Base-by-base conservation (phyloP, 2,329 filamentous ascomycete genomes). In the Hypoxylon sp. region DNA sequence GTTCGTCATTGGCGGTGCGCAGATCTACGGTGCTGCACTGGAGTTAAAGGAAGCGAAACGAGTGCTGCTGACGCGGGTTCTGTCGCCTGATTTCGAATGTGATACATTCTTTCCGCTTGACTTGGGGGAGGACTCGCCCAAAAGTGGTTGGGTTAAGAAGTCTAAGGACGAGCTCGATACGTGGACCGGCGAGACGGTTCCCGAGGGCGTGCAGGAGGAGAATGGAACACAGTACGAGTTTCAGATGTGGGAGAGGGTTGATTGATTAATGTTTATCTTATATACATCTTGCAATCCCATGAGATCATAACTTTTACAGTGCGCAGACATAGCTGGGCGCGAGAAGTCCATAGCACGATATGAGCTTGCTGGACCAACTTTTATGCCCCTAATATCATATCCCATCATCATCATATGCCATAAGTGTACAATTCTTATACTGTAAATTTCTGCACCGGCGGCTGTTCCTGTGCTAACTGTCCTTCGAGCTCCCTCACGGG, bases 1-100 rank as follows among this genome's bases (percentile, higher is more conserved):
- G 3, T 98, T 94, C 80, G 88, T 98, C 47, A 98, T 99, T 75
- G 96, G 96, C 24, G 96, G 96, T 3, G 92, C 90, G 62, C 91
- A 94, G 81, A 91, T 98, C 71, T 99, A 98, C 80, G 84, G 83
- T 42, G 87, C 90, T 22, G 91, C 93, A 13, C 83, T 98, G 76
- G 78, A 81, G 73, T 74, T 89, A 63, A 77, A 80, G 46, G 85
- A 89, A 78, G 84, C 89, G 46, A 85, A 83, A 74, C 82, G 90
- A 44, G 86, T 96, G 60, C 80, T 96, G 67, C 81, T 95, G 71
- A 96, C 93, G 55, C 85, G 87, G 70, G 87, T 97, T 37, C 76
- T 86, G 71, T 82, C 29, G 44, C 59, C 81, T 3, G 91, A 93
- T 52, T 95, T 90, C 80, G 90, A 91, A 63, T 94, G 92, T 76